Base-by-base conservation (phyloP, 441 rosid species). In the Brassica hybrid region DNA sequence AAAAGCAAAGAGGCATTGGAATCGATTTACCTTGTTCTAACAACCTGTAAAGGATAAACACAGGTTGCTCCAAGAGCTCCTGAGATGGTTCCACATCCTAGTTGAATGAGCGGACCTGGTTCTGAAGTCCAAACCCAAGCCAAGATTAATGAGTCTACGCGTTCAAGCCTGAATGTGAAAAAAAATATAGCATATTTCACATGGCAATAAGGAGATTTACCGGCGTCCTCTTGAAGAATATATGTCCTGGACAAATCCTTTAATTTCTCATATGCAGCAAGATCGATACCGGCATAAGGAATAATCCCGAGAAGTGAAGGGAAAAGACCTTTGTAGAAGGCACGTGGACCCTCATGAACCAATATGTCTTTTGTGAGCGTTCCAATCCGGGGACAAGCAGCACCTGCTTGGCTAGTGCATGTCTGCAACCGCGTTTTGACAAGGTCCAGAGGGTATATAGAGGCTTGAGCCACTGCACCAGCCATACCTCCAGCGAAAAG, bases 11-110 rank as follows among this genome's bases (percentile, higher is more conserved):
- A 21, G n/a, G 12, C 36, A 34, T 19, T 32, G 18, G 11, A 36
- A 8, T 62, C 4, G 16, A 5, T 74, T 30, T 80, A 89, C 93
- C 93, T 87, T 74, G 93, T 89, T 76, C 91, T 81, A 13, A 89
- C 87, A 72, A 89, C 89, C 75, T 86, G 93, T 76, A 89, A 85
- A 25, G 93, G 93, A 78, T 89, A 89, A 17, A 89, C 91, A 79
- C 93, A 89, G 16, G 89, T 87, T 76, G 91, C 93, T 59, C 93
- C 93, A 64, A 87, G 87, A 76, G 91, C 84, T 71, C 89, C 93
- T 17, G 93, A 89, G 75, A 87, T 56, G 66, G 87, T 89, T 74
- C 93, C 93, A 11, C 91, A 89, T 66, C 89, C 88, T 76, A 87
- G 82, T 77, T 86, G 93, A 25, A 87, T 76, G 1, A 87, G 85